Base-by-base conservation (phyloP, 2,329 filamentous ascomycete species). In the Capronia americana region DNA sequence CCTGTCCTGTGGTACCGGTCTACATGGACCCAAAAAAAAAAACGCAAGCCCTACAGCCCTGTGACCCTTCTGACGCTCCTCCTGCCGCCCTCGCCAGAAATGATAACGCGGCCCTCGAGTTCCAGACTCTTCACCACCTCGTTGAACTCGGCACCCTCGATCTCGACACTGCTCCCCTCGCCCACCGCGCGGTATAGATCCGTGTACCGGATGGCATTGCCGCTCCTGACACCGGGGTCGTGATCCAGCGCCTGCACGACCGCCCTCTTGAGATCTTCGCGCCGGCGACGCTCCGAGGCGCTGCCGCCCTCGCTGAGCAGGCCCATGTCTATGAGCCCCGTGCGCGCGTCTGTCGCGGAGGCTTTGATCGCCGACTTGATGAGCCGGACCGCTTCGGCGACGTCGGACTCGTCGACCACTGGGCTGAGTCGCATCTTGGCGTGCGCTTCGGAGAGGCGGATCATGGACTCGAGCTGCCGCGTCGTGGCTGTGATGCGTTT, bases 401-500 rank as follows among this genome's bases (percentile, higher is more conserved):
- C 96, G 74, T 99, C 96, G 57, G 86, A 86, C 30, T 86, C 87
- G 0, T 91, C 93, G 50, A 99, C 95, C 14, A 84, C 86, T 2
- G 83, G 77, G 0, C 90, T 87, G 4, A 99, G 86, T 3, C 95
- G 91, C 96, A 99, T 99, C 79, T 97, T 97, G 57, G 95, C 96
- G 79, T 99, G 96, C 0, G 93, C 95, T 82, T 99, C 95, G 1
- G 93, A 83, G 2, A 99, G 90, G 68, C 95, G 94, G 76, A 99
- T 98, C 96, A 99, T 99, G 54, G 91, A 95, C 81, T 99, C 96
- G 5, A 99, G 85, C 80, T 99, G 95, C 76, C 95, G 88, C 0
- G 96, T 99, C 2, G 95, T 99, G 48, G 95, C 95, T 0, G 95
- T 99, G 81, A 99, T 99, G 72, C 95, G 92, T 79, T 96, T 94